phyloP scores from a whole-genome alignment of 371 early-diverging fungal species.

The Lichtheimia ramosa region DNA sequence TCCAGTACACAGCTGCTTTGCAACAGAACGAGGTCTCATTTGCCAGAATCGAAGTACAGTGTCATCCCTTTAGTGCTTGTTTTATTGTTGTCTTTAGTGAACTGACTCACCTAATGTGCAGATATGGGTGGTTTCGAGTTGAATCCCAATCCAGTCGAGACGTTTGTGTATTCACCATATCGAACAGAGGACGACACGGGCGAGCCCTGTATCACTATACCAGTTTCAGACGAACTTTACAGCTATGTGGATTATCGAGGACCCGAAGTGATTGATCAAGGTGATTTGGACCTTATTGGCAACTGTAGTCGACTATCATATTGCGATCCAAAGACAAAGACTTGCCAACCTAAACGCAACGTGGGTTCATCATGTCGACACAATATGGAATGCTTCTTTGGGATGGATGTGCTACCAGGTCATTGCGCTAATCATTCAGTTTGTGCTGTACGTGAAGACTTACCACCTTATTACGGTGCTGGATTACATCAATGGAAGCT shows the following conservation, averaged over 20 bases:
- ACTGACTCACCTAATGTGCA: slow-evolving; percentile 4
- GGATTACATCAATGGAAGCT: slow-evolving; percentile 33
- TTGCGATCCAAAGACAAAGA: slow-evolving; percentile 39
- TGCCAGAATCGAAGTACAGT: slow-evolving; percentile 39
- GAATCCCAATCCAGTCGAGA: slow-evolving; percentile 33
- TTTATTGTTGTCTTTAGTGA: slow-evolving; percentile 2
- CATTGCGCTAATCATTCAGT: slow-evolving; percentile 34
- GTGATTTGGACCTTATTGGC: slow-evolving; percentile 42
- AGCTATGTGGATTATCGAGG: slow-evolving; percentile 46
- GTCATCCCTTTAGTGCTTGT: not conserved
- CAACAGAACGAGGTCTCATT: slow-evolving; percentile 38
- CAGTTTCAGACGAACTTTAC: slow-evolving; percentile 38
- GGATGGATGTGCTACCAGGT: slow-evolving; percentile 39
- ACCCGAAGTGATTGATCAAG: slow-evolving; percentile 34
- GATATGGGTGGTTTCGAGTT: slow-evolving; percentile 39
- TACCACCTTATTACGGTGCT: slow-evolving; percentile 37
- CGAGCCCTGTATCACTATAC: slow-evolving; percentile 40
- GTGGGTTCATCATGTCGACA: slow-evolving; percentile 33
- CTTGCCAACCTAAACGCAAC: slow-evolving; percentile 46
- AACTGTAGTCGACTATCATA: slow-evolving; percentile 47
- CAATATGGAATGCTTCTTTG: slow-evolving; percentile 46
- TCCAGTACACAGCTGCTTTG: slow-evolving; percentile 46
- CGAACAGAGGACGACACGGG: slow-evolving; percentile 36
- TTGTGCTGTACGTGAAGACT: slow-evolving; percentile 34
- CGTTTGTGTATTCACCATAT: slow-evolving; percentile 31